phyloP scores from a whole-genome alignment of 2,329 filamentous ascomycete species.

The Penicillium griseofulvum region DNA sequence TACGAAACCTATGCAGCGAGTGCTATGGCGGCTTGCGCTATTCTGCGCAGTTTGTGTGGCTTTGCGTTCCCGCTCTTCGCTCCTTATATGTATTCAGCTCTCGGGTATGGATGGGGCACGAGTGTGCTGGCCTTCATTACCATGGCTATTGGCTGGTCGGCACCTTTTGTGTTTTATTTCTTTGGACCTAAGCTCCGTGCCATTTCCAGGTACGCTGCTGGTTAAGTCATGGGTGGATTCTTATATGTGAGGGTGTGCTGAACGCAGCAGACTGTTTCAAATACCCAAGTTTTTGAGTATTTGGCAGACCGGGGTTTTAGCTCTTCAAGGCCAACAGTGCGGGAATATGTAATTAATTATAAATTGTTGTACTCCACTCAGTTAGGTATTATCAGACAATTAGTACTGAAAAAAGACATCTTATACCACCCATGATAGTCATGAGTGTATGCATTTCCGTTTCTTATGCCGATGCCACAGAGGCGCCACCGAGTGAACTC shows the following conservation, averaged over 20 bases:
- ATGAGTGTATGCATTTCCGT: too few species aligned
- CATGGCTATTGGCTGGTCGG: conserved; percentile 38
- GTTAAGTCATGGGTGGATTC: background rate
- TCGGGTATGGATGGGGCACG: conserved; percentile 32
- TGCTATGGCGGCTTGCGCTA: conserved; percentile 23
- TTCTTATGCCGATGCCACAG: too few species aligned
- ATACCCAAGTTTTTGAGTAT: background rate
- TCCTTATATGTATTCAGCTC: conserved; percentile 28
- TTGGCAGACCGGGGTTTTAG: too few species aligned
- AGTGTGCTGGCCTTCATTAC: conserved; percentile 35
- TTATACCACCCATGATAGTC: too few species aligned
- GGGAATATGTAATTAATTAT: too few species aligned
- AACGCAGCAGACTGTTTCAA: background rate
- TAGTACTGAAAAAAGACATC: too few species aligned
- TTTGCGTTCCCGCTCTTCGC: conserved; percentile 36
- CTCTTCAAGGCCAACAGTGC: too few species aligned
- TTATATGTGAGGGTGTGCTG: background rate
- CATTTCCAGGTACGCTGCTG: background rate
- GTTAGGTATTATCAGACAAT: too few species aligned
- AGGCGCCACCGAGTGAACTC: too few species aligned
- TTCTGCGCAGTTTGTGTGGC: conserved; percentile 29
- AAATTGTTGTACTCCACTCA: too few species aligned
- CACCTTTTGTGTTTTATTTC: conserved; percentile 28
- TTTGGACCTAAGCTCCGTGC: conserved; percentile 1
- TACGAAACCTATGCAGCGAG: conserved; percentile 32